Percentiles rank a stretch among this genome's conserved stretches.
phyloP scores from a whole-genome alignment of 2,329 filamentous ascomycete genomes.

The Zalaria sp. region DNA sequence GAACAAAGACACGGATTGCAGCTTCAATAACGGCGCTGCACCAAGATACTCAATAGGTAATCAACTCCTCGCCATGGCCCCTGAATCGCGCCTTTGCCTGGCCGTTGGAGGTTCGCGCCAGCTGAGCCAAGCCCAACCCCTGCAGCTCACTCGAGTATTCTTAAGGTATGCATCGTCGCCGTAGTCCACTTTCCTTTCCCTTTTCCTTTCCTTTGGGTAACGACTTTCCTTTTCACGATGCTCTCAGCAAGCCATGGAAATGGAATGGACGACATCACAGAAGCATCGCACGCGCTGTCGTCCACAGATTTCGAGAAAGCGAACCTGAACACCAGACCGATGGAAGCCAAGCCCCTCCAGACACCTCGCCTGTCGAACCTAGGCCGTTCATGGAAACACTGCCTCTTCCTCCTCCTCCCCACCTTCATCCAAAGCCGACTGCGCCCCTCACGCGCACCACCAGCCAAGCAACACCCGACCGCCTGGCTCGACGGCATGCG shows the following conservation, averaged over 20 bases:
- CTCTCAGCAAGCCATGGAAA: not conserved
- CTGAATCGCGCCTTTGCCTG: no score
- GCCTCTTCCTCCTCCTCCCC: not conserved
- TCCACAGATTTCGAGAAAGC: not conserved
- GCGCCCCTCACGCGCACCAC: not conserved
- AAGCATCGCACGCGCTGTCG: not conserved
- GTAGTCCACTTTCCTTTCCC: no score
- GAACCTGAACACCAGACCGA: not conserved
- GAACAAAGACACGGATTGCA: no score
- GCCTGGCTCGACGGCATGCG: slow-evolving; percentile 6
- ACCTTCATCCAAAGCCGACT: not conserved
- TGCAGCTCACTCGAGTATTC: no score
- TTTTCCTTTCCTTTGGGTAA: not conserved
- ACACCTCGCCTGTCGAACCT: not conserved
- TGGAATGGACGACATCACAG: not conserved
- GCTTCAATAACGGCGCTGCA: no score
- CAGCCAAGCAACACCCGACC: not conserved
- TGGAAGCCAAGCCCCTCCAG: not conserved
- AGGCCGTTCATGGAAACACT: not conserved
- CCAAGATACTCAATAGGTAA: no score
- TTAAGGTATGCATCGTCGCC: no score
- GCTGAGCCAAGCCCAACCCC: no score
- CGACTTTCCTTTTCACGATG: not conserved
- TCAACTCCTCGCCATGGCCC: no score
- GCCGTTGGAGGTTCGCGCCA: no score